Evolutionary conservation across 2,329 filamentous ascomycete species (phyloP).

Genomic region (Didymella glomerata): DNA sequence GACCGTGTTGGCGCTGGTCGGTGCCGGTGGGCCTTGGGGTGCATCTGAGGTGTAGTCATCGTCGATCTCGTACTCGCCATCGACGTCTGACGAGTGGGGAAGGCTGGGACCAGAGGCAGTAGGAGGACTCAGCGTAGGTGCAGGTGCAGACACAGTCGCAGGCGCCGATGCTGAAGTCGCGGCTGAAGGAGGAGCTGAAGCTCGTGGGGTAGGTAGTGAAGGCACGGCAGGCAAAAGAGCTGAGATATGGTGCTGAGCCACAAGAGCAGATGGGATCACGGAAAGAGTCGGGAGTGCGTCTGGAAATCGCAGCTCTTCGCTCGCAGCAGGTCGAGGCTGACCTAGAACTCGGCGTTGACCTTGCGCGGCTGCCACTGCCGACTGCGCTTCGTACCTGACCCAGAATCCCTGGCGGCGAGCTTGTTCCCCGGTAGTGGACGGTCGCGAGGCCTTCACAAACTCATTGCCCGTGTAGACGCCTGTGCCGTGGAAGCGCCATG

Average conservation of each 20-base stretch:
- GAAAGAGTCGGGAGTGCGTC: not conserved
- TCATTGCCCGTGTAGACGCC: conserved; percentile 4
- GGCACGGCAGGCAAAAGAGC: not conserved
- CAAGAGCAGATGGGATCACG: not conserved
- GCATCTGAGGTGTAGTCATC: not conserved
- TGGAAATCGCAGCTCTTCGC: not conserved
- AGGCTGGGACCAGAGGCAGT: not conserved
- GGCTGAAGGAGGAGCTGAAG: not conserved
- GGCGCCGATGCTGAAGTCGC: not conserved
- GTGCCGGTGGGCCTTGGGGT: not conserved
- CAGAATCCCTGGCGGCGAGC: not conserved
- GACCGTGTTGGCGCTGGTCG: not conserved
- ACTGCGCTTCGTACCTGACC: not conserved
- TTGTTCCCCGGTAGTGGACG: not conserved
- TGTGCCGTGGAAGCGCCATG: not conserved
- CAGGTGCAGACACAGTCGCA: not conserved
- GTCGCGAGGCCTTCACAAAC: not conserved
- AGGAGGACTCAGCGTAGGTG: not conserved
- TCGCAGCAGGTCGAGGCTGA: not conserved
- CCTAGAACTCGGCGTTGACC: not conserved
- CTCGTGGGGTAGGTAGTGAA: not conserved
- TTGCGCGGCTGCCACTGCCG: not conserved
- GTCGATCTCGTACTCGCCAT: not conserved
- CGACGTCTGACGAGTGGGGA: not conserved
- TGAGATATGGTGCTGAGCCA: not conserved